Evolutionary conservation across 2,329 filamentous ascomycete species (phyloP), one percentile per base, ranked within the genome.

Genomic region (Thermothelomyces thermophilus): DNA sequence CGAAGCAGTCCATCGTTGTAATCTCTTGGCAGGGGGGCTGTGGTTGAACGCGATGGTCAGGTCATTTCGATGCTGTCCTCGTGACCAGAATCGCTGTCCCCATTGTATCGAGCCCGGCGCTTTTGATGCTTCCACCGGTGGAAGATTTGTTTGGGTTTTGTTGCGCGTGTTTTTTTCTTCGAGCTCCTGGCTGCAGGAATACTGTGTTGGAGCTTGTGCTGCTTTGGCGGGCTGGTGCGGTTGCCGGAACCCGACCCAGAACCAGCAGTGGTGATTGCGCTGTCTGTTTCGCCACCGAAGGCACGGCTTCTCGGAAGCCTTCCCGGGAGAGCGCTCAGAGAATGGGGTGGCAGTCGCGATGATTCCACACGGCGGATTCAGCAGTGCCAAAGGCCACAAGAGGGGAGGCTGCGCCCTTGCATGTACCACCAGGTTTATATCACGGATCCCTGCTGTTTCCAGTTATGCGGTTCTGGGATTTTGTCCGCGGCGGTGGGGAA

Each of bases 281-380:
- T 48, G 4, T 49, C 50, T 0, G 57, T 56, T 9, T 52, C 50
- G 28, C 53, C 55, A 3, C 55, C 55, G 17, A 42, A 30, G 2
- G 53, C 3, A 34, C 50, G 0, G 34, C 41, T 1, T 31, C 37
- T 2, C 51, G 37, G 20, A 50, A 35, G 11, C 41, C 36, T 9
- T 50, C 56, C 10, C 54, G 50, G 1, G 58, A 40, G 3, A 60
- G 51, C 7, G 54, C 56, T 3, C 57, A 53, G 16, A 60, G 53
- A 30, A 60, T 58, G 11, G 58, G 58, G n/a, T 58, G 9, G 56
- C 58, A 9, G 56, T 55, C 2, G 58, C 58, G 53, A 60, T 58
- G 49, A 60, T 58, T n/a, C 46, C 56, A 58, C n/a, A 60, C 54
- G 30, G 56, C 53, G 7, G 54, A 45, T 46, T 60, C 58, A 10